These are phyloP conservation scores for Metschnikowia noctiluminum DNA, from an alignment of 805 yeast species.

Conservation along the genomic window DNA sequence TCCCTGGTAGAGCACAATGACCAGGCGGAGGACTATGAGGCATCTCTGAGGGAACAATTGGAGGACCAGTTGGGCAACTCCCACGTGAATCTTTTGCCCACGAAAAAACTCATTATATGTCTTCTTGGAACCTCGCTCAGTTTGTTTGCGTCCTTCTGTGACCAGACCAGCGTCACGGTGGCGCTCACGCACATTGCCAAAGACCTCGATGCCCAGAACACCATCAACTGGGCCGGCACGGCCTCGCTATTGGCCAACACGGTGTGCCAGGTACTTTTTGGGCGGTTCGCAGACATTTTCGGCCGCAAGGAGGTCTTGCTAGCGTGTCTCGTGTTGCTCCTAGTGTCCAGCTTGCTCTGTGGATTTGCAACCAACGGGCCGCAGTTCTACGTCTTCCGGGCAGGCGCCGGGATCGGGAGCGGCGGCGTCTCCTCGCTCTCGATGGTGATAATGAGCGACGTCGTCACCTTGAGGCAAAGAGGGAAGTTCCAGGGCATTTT, in stretches of 20 bases:
- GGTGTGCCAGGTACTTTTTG: constrained; percentile 73
- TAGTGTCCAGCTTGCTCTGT: constrained; percentile 42
- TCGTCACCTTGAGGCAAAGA: constrained; percentile 50
- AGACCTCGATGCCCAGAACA: constrained; percentile 43
- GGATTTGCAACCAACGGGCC: constrained; percentile 42
- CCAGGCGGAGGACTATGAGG: not conserved
- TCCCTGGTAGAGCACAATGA: constrained; percentile 6
- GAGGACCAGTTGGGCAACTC: constrained; percentile 37
- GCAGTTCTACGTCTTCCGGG: constrained; percentile 48
- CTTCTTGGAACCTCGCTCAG: constrained; percentile 38
- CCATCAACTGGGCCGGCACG: constrained; percentile 71
- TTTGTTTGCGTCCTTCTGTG: constrained; percentile 42
- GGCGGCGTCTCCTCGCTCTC: constrained; percentile 53
- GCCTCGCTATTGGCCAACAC: constrained; percentile 65
- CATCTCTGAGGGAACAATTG: not conserved
- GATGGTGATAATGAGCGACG: constrained; percentile 52
- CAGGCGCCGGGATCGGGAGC: constrained; percentile 56
- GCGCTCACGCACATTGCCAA: constrained; percentile 48
- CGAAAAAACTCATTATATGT: constrained; percentile 34
- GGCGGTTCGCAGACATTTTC: constrained; percentile 63
- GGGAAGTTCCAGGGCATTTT: constrained; percentile 54
- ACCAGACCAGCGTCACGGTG: constrained; percentile 48
- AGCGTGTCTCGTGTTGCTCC: constrained; percentile 43
- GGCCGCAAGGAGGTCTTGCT: constrained; percentile 50
- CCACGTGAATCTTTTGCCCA: constrained; percentile 41